Conservation (phyloP, 2,329 filamentous ascomycete genomes). For the Trichophyton simii region DNA sequence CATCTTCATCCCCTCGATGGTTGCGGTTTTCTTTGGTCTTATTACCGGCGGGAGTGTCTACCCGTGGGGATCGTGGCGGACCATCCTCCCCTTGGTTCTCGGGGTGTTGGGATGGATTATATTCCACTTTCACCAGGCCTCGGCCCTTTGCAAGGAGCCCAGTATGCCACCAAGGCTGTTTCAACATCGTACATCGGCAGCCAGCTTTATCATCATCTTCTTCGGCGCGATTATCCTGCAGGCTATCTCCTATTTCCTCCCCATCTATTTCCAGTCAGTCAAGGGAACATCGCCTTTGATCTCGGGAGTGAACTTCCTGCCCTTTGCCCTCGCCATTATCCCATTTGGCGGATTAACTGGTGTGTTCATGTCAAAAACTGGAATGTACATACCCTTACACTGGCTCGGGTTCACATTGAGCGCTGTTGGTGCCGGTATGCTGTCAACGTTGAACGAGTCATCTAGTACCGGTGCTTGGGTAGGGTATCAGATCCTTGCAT, state of each 20-base stretch:
- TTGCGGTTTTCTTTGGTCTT: conserved; percentile 6
- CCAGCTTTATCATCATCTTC: background rate
- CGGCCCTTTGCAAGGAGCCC: background rate
- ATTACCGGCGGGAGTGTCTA: conserved; percentile 6
- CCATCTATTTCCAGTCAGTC: conserved; percentile 7
- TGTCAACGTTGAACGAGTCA: conserved; percentile 28
- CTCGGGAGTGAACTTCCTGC: conserved; percentile 7
- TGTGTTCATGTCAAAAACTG: conserved; percentile 19
- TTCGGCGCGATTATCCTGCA: conserved; percentile 1
- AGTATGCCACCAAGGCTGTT: conserved; percentile 5
- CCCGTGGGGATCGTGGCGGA: conserved; percentile 3
- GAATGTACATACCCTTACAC: conserved; percentile 24
- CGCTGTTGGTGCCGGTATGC: conserved; percentile 33
- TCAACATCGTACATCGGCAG: background rate
- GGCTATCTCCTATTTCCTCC: conserved; percentile 7
- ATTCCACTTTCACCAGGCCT: conserved; percentile 1
- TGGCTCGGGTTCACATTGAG: conserved; percentile 27
- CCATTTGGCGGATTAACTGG: conserved; percentile 18
- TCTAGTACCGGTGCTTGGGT: conserved; percentile 32
- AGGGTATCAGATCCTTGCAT: conserved; percentile 31
- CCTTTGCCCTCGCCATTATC: conserved; percentile 12
- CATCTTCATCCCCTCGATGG: conserved; percentile 4
- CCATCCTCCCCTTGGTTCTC: conserved; percentile 5
- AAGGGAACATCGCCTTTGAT: conserved; percentile 3
- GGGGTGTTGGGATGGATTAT: background rate